Evolutionary conservation across 345 rosid species (phyloP).

Genomic region (Arabis alpina): DNA sequence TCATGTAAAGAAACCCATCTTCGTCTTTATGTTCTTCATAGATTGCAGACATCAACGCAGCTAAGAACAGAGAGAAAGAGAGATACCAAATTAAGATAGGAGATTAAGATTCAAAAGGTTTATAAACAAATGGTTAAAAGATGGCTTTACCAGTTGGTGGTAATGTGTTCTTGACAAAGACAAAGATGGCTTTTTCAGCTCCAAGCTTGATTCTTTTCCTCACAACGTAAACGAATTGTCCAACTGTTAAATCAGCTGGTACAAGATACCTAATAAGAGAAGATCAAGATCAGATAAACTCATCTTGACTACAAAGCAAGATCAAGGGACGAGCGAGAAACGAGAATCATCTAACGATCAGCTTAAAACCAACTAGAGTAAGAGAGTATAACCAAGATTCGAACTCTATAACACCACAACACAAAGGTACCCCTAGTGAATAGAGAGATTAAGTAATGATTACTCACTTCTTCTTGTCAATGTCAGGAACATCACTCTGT

Average conservation of each 20-base stretch:
- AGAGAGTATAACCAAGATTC: too few relatives aligned
- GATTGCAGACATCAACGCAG: constrained; percentile 74
- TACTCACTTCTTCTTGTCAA: constrained; percentile 86
- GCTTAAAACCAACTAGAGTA: too few relatives aligned
- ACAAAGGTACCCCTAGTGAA: too few relatives aligned
- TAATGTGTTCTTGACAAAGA: constrained; percentile 75
- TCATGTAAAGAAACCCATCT: constrained; percentile 82
- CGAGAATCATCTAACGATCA: background rate
- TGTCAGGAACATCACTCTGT: constrained; percentile 78
- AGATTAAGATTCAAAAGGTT: background rate
- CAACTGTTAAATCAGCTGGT: constrained; percentile 82
- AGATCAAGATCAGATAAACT: background rate
- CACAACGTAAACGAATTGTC: constrained; percentile 85
- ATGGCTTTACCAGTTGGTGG: constrained; percentile 76
- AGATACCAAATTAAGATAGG: background rate
- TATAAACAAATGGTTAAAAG: too few relatives aligned
- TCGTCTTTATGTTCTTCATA: constrained; percentile 83
- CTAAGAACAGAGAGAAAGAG: constrained; percentile 35
- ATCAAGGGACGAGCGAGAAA: constrained; percentile 1
- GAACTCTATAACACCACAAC: too few relatives aligned
- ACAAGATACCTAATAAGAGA: constrained; percentile 67
- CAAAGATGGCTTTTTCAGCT: constrained; percentile 84
- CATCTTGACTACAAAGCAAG: background rate
- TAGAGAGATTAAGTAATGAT: constrained; percentile 38
- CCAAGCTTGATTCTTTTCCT: constrained; percentile 82